Base-by-base conservation (phyloP, 2,329 filamentous ascomycete genomes). In the Dothistroma septosporum region DNA sequence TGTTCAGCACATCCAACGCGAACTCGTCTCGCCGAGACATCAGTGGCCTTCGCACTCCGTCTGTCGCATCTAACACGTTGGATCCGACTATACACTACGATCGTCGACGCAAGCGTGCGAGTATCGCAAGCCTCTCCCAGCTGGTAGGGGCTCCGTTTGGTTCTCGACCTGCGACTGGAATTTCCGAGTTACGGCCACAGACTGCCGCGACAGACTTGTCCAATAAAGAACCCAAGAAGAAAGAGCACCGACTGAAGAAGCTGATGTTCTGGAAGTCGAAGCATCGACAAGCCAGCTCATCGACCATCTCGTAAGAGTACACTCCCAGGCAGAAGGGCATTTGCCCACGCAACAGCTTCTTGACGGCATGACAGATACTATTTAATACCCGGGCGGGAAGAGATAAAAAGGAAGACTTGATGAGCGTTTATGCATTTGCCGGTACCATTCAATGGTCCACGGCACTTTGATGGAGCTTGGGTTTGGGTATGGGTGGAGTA, bases 211-310 rank as follows among this genome's bases (percentile, higher is more conserved):
- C 57, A 33, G 67, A 63, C 91, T 35, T 88, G 87, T 67, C 83
- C 88, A 76, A 28, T 75, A 75, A 56, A 32, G 72, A 75, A 59
- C 74, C 88, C 67, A 86, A 85, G 72, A 90, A 87, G 79, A 89
- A 86, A 73, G 79, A 85, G 41, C 89, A 86, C 72, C 83, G 88
- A 32, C 76, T 92, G 41, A 88, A 89, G 72, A 87, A 88, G 55
- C 81, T 92, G 78, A 86, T 91, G 81, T 92, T 92, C 74, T 92
- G 88, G 88, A 90, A 88, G 75, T 79, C 81, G 10, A 57, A 57
- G 69, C 66, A 59, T 60, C 66, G 65, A 46, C 62, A 67, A 53
- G 63, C 61, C 62, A 68, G 65, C 66, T 64, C 61, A 22, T 65
- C 65, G 35, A 65, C 63, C 14, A 58, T 62, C 44, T 56, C 55